These are phyloP conservation scores for Schizosaccharomyces versatilis DNA, from an alignment of 1,139 yeast species.

Conservation along the genomic window DNA sequence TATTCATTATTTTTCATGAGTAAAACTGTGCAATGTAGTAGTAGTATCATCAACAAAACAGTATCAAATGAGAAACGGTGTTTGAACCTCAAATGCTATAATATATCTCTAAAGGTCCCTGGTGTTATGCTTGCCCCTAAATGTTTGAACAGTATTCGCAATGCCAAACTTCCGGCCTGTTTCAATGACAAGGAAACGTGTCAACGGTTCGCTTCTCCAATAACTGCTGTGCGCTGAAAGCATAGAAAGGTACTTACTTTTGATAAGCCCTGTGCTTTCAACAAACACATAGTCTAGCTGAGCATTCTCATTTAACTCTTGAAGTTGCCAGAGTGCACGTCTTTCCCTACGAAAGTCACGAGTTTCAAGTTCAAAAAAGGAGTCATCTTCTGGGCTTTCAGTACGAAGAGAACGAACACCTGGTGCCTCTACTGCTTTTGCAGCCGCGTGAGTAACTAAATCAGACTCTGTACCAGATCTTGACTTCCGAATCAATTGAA, in stretches of 20 bases:
- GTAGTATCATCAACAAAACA: neutral
- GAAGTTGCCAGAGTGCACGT: constrained; percentile 17
- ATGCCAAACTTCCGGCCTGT: constrained; percentile 18
- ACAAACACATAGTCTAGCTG: constrained; percentile 24
- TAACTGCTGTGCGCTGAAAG: constrained; percentile 24
- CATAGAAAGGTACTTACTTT: constrained; percentile 23
- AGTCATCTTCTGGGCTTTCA: neutral
- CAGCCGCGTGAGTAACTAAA: no score
- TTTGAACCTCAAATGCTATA: neutral
- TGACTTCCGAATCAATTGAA: no score
- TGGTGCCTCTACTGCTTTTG: no score
- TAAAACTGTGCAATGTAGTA: neutral
- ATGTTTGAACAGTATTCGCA: constrained; percentile 11
- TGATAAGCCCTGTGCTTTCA: constrained; percentile 18
- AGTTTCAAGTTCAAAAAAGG: constrained; percentile 17
- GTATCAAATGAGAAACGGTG: neutral
- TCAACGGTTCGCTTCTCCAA: constrained; percentile 24
- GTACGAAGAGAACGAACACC: no score
- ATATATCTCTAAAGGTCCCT: neutral
- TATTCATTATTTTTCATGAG: neutral
- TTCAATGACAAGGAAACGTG: constrained; percentile 23
- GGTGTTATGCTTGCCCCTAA: constrained; percentile 2
- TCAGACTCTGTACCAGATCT: no score
- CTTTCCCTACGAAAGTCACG: constrained; percentile 16
- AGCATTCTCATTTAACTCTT: constrained; percentile 23